Base-by-base conservation (phyloP, 1,284 basidiomycete genomes). In the Sutorius eximius region DNA sequence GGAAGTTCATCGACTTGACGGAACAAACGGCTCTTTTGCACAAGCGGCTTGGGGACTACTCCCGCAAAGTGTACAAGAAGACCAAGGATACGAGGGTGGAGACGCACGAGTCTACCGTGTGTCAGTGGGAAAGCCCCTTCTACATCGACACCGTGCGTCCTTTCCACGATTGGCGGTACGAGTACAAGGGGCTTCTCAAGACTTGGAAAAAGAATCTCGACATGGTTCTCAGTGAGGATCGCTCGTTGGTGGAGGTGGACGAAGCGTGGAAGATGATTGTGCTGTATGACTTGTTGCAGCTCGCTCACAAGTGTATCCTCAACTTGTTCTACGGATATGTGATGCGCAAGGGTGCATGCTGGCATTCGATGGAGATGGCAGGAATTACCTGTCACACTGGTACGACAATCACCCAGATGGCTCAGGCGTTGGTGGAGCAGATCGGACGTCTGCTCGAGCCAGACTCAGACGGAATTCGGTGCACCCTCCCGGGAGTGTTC, bases 321-420 rank as follows among this genome's bases (percentile, higher is more conserved):
- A 99, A 99, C 79, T 98, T 96, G 3, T 99, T 99, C 81, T 99
- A 99, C 72, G 97, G 97, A 45, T 99, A 99, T 68, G 97, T 99
- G 72, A 99, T 99, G 97, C 87, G 96, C 37, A 99, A 99, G 71
- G 97, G 97, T 55, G 97, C 97, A 16, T 82, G 97, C 22, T 99
- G 97, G 97, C 95, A 98, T 74, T 98, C 95, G 37, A 99, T 99
- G 97, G 97, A 99, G 77, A 99, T 99, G 97, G 97, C 97, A 0
- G 97, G 97, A 20, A 98, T 99, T 65, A 99, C 97, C 10, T 99
- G 97, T 76, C 77, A 99, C 45, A 99, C 97, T 0, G 97, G 97
- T n/a, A 95, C 97, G 7, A 93, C 86, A 5, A 99, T 99, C 75
- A 99, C 99, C 64, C 97, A 99, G 72, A 96, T 99, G 94, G 97